Conservation (phyloP, 108 stramenopile species). For the Skeletonema grethae region DNA sequence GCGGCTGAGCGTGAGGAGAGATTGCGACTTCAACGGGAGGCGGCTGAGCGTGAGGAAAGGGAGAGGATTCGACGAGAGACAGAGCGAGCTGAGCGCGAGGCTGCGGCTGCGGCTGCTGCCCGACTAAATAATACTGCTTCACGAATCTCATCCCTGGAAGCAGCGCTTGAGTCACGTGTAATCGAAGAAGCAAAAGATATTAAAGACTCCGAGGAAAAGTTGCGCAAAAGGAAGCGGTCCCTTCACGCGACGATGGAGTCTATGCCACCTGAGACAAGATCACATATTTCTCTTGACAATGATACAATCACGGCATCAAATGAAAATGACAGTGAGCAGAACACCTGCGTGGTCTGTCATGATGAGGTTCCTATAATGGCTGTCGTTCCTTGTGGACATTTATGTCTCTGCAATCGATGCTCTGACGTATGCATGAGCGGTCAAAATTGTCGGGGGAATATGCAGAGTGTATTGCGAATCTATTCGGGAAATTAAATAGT, state of each 20-base stretch:
- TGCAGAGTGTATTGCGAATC: slow-evolving; percentile 9
- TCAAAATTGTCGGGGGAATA: slow-evolving; percentile 3
- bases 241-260: background rate
- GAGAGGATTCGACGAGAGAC: slow-evolving; percentile 6
- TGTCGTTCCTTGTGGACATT: slow-evolving; percentile 22
- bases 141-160: slow-evolving; percentile 10
- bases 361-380: slow-evolving; percentile 13
- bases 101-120: background rate
- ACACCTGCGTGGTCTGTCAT: slow-evolving; percentile 9
- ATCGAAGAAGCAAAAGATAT: slow-evolving; percentile 7
- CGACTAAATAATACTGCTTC: background rate
- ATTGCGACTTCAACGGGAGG: slow-evolving; percentile 7
- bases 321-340: background rate
- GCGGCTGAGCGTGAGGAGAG: background rate
- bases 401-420: slow-evolving; percentile 16
- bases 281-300: slow-evolving; percentile 5
- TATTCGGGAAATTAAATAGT: background rate
- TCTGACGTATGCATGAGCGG: slow-evolving; percentile 3
- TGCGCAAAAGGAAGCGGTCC: slow-evolving; percentile 5
- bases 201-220: slow-evolving; percentile 11
- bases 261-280: slow-evolving; percentile 1
- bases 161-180: slow-evolving; percentile 8
- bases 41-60: slow-evolving; percentile 12
- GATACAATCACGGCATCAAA: background rate
- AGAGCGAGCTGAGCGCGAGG: slow-evolving; percentile 13